These are phyloP conservation scores for Polygonum maritimum DNA, from an alignment of 148 eudicot species.

Conservation along the genomic window DNA sequence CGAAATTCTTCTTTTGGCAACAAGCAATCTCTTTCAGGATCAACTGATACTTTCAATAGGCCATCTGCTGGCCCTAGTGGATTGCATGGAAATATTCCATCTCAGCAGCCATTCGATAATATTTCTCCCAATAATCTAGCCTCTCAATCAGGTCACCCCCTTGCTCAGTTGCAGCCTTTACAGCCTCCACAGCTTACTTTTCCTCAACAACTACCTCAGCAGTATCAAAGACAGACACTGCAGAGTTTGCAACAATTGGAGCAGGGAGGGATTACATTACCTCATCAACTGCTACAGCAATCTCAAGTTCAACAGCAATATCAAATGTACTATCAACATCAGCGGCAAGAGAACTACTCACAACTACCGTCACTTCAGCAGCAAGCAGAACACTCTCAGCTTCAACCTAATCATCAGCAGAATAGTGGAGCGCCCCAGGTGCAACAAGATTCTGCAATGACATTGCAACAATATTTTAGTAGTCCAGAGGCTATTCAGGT, in stretches of 20 bases:
- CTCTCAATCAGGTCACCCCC: constrained; percentile 42
- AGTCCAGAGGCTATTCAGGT: constrained; percentile 98
- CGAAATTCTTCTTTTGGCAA: constrained; percentile 40
- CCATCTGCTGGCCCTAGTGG: constrained; percentile 38
- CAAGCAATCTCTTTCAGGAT: constrained; percentile 38
- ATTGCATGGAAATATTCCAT: constrained; percentile 38
- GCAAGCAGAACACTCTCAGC: constrained; percentile 27
- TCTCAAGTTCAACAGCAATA: constrained; percentile 64
- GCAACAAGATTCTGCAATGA: constrained; percentile 54
- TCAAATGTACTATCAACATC: constrained; percentile 48
- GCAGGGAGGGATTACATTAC: constrained; percentile 48
- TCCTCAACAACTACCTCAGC: constrained; percentile 69
- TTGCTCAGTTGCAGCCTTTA: constrained; percentile 69
- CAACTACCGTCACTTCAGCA: constrained; percentile 36
- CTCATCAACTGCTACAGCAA: constrained; percentile 57
- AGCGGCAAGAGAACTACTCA: constrained; percentile 40
- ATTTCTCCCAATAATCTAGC: constrained; percentile 45
- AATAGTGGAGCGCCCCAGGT: constrained; percentile 46
- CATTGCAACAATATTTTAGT: constrained; percentile 76
- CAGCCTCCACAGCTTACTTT: constrained; percentile 90
- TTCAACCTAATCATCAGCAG: constrained; percentile 23
- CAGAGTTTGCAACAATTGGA: constrained; percentile 48
- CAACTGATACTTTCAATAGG: constrained; percentile 53
- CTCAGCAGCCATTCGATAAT: constrained; percentile 44
- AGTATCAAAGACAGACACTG: constrained; percentile 53